These are phyloP conservation scores for Decorospora gaudefroyi DNA, from an alignment of 2,329 filamentous ascomycete species.

Conservation along the genomic window DNA sequence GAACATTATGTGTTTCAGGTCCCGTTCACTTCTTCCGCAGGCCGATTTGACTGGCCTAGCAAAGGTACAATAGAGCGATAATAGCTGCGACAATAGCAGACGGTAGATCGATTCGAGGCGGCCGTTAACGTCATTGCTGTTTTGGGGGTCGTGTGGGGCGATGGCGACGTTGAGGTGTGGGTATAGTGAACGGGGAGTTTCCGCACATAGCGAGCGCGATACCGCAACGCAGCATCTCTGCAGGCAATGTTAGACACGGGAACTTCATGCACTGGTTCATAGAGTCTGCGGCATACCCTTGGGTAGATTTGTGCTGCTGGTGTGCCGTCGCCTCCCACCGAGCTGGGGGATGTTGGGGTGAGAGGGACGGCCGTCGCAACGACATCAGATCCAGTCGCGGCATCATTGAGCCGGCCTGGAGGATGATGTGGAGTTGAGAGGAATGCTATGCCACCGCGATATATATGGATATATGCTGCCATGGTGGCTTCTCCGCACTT, in stretches of 20 bases:
- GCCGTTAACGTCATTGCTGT: background rate
- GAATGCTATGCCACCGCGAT: background rate
- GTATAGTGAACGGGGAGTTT: constrained; percentile 1
- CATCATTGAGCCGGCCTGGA: background rate
- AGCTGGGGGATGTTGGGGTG: background rate
- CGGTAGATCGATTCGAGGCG: background rate
- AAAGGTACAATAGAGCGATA: background rate
- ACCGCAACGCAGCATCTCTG: background rate
- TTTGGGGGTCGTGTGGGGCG: background rate
- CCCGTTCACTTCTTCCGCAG: constrained; percentile 6
- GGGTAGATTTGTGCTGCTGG: background rate
- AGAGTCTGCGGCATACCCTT: background rate
- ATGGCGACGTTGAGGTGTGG: background rate
- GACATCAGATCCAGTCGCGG: background rate
- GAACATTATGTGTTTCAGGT: constrained; percentile 1
- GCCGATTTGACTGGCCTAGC: background rate
- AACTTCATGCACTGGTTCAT: rapidly evolving
- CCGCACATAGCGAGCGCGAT: background rate
- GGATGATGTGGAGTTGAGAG: background rate
- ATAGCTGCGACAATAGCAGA: background rate
- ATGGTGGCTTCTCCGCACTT: background rate
- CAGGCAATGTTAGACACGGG: background rate
- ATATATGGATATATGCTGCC: background rate
- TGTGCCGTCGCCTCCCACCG: background rate
- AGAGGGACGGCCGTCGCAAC: background rate